Percentiles rank a stretch among this genome's conserved stretches.
These are phyloP conservation scores for Apiotrichum mycotoxinovorans DNA, from an alignment of 1,284 basidiomycete genomes.

Conservation along the genomic window DNA sequence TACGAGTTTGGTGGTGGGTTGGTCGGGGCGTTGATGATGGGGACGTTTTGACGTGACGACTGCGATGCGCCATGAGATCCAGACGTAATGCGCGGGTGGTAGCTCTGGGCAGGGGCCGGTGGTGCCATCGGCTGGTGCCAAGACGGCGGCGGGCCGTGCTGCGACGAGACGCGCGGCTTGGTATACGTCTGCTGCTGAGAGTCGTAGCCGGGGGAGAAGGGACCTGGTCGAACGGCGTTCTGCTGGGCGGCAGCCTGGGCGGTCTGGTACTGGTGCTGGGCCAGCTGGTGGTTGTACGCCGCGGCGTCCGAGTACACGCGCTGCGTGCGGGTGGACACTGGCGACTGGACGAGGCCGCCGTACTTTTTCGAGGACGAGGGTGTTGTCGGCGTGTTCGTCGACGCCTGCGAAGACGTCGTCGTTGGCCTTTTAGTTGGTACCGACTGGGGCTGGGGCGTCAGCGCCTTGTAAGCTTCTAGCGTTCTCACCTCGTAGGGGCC, in stretches of 20 bases:
- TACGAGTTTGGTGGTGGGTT: constrained; percentile 58
- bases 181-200: constrained; percentile 13
- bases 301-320: constrained; percentile 89
- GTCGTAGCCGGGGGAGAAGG: constrained; percentile 39
- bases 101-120: constrained; percentile 20
- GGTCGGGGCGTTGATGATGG: constrained; percentile 47
- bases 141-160: constrained; percentile 7
- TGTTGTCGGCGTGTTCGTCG: constrained; percentile 18
- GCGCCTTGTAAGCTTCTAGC: not conserved
- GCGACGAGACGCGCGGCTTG: constrained; percentile 43
- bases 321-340: constrained; percentile 65
- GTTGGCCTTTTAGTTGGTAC: constrained; percentile 14
- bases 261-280: constrained; percentile 89
- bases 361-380: constrained; percentile 63
- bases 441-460: constrained; percentile 10
- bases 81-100: constrained; percentile 31
- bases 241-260: constrained; percentile 58
- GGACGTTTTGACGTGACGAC: constrained; percentile 46
- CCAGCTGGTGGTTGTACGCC: constrained; percentile 87
- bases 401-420: constrained; percentile 1
- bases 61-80: constrained; percentile 7
- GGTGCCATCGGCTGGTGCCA: constrained; percentile 25
- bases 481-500: constrained; percentile 76
- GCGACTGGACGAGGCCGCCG: constrained; percentile 76
- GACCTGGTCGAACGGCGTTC: constrained; percentile 29